phyloP scores from a whole-genome alignment of 768 basidiomycete species.

The Boletus coccyginus region DNA sequence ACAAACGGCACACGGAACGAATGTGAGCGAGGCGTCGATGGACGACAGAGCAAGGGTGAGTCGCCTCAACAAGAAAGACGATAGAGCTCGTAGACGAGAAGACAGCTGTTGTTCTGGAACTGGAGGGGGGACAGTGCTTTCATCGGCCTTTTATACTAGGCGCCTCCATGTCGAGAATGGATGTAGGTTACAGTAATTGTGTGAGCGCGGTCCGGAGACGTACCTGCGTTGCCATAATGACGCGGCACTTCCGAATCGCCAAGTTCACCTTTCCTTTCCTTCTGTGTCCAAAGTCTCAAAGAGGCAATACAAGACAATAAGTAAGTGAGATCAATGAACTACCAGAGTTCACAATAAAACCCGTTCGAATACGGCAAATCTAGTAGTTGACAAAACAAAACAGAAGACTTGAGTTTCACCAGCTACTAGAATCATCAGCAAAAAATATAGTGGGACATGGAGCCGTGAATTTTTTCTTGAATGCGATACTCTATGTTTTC shows the following conservation, averaged over 20 bases:
- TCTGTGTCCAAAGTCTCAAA: background rate
- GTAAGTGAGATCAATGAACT: conserved; percentile 5
- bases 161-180: conserved; percentile 1
- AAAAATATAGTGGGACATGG: background rate
- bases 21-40: background rate
- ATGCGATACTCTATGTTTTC: background rate
- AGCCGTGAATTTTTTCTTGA: background rate
- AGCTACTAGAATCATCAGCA: background rate
- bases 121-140: background rate
- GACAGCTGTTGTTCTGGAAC: conserved; percentile 3
- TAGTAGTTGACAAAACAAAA: conserved; percentile 9
- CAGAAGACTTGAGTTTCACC: too few species aligned
- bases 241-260: background rate
- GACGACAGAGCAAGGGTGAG: background rate
- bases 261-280: background rate
- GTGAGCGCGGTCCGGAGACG: background rate
- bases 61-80: background rate
- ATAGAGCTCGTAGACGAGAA: background rate
- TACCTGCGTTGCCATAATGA: background rate
- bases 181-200: background rate
- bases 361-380: conserved; percentile 18
- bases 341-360: conserved; percentile 16
- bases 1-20: background rate
- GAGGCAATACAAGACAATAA: conserved; percentile 23
- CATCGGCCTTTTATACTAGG: conserved; percentile 10